These are phyloP conservation scores for Kwoniella dejecticola DNA, from an alignment of 768 basidiomycete species.

Conservation along the genomic window DNA sequence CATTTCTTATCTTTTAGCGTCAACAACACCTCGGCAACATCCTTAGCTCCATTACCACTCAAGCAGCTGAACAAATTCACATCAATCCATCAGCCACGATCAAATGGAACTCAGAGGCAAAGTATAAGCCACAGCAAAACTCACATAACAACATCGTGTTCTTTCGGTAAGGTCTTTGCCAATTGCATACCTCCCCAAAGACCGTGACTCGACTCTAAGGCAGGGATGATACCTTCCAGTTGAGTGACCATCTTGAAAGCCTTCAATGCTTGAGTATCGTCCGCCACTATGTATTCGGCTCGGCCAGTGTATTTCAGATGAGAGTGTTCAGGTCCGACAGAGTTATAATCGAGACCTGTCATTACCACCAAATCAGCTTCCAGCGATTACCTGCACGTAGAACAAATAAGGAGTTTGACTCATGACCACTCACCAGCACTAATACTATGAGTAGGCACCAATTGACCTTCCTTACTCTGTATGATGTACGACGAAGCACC, in stretches of 20 bases:
- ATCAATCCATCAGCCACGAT: constrained; percentile 2
- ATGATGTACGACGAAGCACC: constrained; percentile 91
- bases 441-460: constrained; percentile 95
- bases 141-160: constrained; percentile 86
- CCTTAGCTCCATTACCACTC: constrained; percentile 95
- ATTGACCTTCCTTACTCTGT: constrained; percentile 85
- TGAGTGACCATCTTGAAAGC: constrained; percentile 92
- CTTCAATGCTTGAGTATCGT: constrained; percentile 88
- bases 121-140: constrained; percentile 52
- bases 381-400: not conserved
- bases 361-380: too few relatives aligned
- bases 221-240: constrained; percentile 95
- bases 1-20: constrained; percentile 71
- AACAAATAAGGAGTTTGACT: too few relatives aligned
- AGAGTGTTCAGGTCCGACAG: constrained; percentile 96
- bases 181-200: constrained; percentile 87
- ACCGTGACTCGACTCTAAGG: constrained; percentile 92
- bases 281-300: constrained; percentile 89
- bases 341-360: constrained; percentile 48
- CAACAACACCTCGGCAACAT: constrained; percentile 91
- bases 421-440: constrained; percentile 64
- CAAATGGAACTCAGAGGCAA: not conserved
- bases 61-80: constrained; percentile 61
- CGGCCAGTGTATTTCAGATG: constrained; percentile 93
- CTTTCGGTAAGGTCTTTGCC: constrained; percentile 80